Evolutionary conservation across 768 basidiomycete species (phyloP).

Genomic region (Leccinum variicolor): DNA sequence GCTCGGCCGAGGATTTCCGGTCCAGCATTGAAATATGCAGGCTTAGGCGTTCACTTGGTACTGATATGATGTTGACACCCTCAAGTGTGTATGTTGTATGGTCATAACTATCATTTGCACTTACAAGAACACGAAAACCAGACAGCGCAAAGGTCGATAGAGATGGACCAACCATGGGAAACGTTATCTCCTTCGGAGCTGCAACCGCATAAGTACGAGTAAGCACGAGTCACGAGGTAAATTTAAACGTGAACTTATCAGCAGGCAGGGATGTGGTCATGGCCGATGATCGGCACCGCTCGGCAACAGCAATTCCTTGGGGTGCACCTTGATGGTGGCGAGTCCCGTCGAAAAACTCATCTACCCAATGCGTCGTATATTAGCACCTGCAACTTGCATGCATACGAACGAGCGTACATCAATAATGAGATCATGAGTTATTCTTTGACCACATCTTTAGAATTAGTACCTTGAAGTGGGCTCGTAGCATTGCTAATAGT

Average conservation of each 20-base stretch:
- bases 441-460: background rate
- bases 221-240: background rate
- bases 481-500: background rate
- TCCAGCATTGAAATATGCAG: background rate
- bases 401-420: background rate
- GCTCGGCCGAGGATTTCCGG: conserved; percentile 11
- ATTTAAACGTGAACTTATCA: background rate
- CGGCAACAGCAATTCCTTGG: background rate
- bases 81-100: background rate
- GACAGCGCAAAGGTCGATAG: background rate
- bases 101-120: background rate
- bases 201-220: background rate
- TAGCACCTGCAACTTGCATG: background rate
- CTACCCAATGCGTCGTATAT: background rate
- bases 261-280: background rate
- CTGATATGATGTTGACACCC: background rate
- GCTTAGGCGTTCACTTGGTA: background rate
- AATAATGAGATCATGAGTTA: background rate
- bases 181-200: background rate
- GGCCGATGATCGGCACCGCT: background rate
- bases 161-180: background rate
- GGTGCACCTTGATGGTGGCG: background rate
- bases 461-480: background rate
- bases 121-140: background rate
- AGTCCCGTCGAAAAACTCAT: background rate